These are phyloP conservation scores for Phytopythium delawarense DNA, from an alignment of 352 stramenopile genomes.

Conservation along the genomic window DNA sequence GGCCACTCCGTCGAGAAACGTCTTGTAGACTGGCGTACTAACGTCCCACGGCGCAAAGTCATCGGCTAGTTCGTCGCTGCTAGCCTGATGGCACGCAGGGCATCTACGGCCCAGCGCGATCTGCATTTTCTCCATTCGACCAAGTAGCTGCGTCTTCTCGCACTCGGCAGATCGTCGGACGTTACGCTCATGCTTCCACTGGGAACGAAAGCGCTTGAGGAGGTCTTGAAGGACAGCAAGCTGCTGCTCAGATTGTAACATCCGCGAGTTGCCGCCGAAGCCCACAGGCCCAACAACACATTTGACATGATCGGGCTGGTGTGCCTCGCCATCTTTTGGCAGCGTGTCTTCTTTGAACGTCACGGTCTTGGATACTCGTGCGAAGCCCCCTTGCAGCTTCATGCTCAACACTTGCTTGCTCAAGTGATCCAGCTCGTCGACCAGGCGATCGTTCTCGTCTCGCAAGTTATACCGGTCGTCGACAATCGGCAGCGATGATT, in stretches of 20 bases:
- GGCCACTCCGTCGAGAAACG: conserved; percentile 23
- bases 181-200: conserved; percentile 48
- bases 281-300: conserved; percentile 16
- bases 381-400: conserved; percentile 21
- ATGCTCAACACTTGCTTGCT: conserved; percentile 44
- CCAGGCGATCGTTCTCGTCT: conserved; percentile 46
- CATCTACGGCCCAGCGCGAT: conserved; percentile 25
- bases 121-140: conserved; percentile 33
- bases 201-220: conserved; percentile 36
- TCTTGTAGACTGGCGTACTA: conserved; percentile 35
- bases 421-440: conserved; percentile 34
- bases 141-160: conserved; percentile 38
- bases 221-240: conserved; percentile 43
- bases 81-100: conserved; percentile 19
- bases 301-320: background rate
- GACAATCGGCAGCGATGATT: conserved; percentile 2
- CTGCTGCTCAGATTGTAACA: conserved; percentile 49
- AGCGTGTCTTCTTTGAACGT: background rate
- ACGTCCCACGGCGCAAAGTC: conserved; percentile 42
- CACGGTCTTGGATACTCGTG: background rate
- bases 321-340: background rate
- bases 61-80: conserved; percentile 19
- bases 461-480: conserved; percentile 36
- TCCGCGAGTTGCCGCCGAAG: conserved; percentile 21
- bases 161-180: conserved; percentile 25